phyloP scores from a whole-genome alignment of 805 yeast species.

The Cyberlindnera samutprakarnensis region DNA sequence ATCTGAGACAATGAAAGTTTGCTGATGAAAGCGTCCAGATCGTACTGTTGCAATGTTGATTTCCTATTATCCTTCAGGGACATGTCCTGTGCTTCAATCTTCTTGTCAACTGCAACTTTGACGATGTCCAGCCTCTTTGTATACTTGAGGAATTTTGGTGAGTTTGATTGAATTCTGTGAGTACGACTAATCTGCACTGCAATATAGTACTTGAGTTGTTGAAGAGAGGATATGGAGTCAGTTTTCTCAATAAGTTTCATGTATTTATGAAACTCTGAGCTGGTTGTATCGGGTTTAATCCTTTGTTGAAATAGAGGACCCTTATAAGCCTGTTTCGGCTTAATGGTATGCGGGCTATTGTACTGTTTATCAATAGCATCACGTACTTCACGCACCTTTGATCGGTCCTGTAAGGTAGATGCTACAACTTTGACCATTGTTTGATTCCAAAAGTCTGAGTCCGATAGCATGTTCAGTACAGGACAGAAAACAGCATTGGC shows the following conservation, averaged over 20 bases:
- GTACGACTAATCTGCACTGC: conserved; percentile 40
- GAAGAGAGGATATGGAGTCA: conserved; percentile 34
- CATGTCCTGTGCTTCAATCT: conserved; percentile 10
- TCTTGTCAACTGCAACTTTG: conserved; percentile 22
- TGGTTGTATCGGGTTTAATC: conserved; percentile 33
- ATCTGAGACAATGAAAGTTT: conserved; percentile 34
- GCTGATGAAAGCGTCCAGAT: conserved; percentile 18
- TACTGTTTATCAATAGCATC: conserved; percentile 65
- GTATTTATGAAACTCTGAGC: conserved; percentile 33
- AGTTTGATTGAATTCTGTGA: conserved; percentile 22
- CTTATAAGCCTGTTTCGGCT: conserved; percentile 3
- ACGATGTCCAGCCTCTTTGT: conserved; percentile 26
- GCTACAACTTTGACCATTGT: conserved; percentile 52
- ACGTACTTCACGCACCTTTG: conserved; percentile 65
- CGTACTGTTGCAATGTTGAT: conserved; percentile 8
- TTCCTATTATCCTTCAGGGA: background rate
- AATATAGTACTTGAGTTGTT: conserved; percentile 40
- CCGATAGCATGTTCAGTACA: conserved; percentile 42
- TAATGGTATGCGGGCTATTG: conserved; percentile 7
- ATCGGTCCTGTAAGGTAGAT: conserved; percentile 59
- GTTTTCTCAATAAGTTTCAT: conserved; percentile 27
- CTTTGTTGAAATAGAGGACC: conserved; percentile 24
- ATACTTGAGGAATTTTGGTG: conserved; percentile 21
- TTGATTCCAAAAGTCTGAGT: conserved; percentile 74
- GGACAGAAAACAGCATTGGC: conserved; percentile 52